Conservation (phyloP, 164 flowering plant species). For the Annona cherimola region DNA sequence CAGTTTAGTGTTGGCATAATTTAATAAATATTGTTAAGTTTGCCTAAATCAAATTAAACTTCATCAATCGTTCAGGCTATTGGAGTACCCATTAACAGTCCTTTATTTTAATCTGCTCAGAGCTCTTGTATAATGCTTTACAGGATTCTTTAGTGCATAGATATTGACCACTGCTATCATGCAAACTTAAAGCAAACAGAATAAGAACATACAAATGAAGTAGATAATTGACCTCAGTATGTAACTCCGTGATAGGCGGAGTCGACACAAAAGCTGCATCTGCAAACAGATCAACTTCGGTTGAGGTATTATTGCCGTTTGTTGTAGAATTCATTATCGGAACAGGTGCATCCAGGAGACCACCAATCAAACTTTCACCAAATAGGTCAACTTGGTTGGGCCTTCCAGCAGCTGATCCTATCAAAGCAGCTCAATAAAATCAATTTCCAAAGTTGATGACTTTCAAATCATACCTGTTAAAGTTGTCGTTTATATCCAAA, state of each 20-base stretch:
- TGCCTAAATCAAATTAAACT: background rate
- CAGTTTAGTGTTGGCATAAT: no score
- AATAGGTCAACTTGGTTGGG: constrained; percentile 62
- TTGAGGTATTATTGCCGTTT: constrained; percentile 21
- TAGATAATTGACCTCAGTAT: constrained; percentile 36
- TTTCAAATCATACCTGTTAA: background rate
- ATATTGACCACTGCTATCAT: background rate
- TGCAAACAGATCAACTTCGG: constrained; percentile 85
- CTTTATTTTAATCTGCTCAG: background rate
- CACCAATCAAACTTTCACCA: constrained; percentile 35
- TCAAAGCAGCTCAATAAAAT: constrained; percentile 3
- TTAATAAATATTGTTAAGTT: no score
- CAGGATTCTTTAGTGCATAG: background rate
- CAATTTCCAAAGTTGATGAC: background rate
- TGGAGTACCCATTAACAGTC: background rate
- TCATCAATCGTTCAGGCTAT: background rate
- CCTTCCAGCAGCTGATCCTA: constrained; percentile 60
- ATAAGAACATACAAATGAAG: background rate
- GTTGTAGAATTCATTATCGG: constrained; percentile 29
- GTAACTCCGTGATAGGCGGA: constrained; percentile 35
- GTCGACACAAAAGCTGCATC: constrained; percentile 96
- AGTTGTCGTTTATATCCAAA: background rate
- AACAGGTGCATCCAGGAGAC: constrained; percentile 70
- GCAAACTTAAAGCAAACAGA: background rate
- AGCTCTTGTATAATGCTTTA: background rate